Conservation (phyloP, 2,329 filamentous ascomycete species). For the Aspergillus ruber region DNA sequence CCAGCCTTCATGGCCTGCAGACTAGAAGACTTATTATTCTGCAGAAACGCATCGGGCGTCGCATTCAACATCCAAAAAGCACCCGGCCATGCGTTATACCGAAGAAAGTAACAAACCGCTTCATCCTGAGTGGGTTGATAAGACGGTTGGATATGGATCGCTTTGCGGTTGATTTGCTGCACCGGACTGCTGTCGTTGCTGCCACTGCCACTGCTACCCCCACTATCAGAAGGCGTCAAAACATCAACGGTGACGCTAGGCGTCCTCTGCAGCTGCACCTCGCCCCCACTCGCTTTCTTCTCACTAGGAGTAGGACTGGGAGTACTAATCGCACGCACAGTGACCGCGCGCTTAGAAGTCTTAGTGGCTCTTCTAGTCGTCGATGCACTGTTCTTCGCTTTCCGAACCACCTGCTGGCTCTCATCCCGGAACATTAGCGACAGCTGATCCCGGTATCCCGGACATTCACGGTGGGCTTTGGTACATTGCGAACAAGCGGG, state of each 20-base stretch:
- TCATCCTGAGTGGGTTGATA: constrained; percentile 23
- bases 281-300: background rate
- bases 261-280: background rate
- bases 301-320: background rate
- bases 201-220: background rate
- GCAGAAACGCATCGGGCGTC: constrained; percentile 15
- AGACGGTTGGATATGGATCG: constrained; percentile 19
- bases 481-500: constrained; percentile 59
- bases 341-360: constrained; percentile 1
- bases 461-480: constrained; percentile 54
- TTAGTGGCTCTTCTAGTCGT: constrained; percentile 10
- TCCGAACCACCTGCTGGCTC: constrained; percentile 56
- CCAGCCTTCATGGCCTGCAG: constrained; percentile 37
- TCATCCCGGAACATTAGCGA: constrained; percentile 63
- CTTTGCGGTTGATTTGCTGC: constrained; percentile 10
- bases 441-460: constrained; percentile 59
- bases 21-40: constrained; percentile 15
- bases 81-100: constrained; percentile 27
- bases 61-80: constrained; percentile 19
- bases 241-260: background rate
- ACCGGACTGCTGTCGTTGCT: constrained; percentile 1
- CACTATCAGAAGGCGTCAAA: constrained; percentile 15
- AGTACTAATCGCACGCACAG: background rate
- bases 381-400: constrained; percentile 42
- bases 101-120: constrained; percentile 31